Conservation (phyloP, 306 rosid genomes). For the Morella rubra region DNA sequence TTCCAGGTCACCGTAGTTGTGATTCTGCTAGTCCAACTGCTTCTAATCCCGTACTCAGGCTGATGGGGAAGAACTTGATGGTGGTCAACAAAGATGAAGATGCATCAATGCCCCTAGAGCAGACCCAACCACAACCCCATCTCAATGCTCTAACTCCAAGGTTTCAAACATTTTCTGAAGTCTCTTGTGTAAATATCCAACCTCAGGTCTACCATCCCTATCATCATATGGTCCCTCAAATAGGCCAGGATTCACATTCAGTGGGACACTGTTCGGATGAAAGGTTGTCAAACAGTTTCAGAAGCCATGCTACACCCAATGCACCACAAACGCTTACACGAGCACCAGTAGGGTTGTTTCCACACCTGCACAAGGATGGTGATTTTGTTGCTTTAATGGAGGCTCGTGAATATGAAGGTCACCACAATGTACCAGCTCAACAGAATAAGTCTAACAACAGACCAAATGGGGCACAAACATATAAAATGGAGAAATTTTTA, state of each 20-base stretch:
- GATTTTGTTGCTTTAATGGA: conserved; percentile 24
- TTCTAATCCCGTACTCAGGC: conserved; percentile 51
- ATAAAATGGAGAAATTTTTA: conserved; percentile 15
- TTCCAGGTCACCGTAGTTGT: conserved; percentile 23
- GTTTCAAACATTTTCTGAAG: conserved; percentile 29
- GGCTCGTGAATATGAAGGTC: conserved; percentile 28
- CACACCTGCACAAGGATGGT: conserved; percentile 31
- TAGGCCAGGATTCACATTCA: conserved; percentile 30
- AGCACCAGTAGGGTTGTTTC: conserved; percentile 28
- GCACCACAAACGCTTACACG: conserved; percentile 15
- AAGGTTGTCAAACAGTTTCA: conserved; percentile 20
- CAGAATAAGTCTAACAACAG: conserved; percentile 19
- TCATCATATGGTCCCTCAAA: conserved; percentile 30
- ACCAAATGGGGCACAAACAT: conserved; percentile 23
- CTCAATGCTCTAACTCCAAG: conserved; percentile 25
- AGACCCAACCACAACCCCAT: conserved; percentile 30
- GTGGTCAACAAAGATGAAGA: conserved; percentile 56
- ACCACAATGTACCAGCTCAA: conserved; percentile 22
- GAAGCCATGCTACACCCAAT: conserved; percentile 17
- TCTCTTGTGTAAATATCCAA: conserved; percentile 27
- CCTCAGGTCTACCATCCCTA: conserved; percentile 30
- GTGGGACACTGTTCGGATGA: conserved; percentile 31
- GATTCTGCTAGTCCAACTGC: conserved; percentile 50
- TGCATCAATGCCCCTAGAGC: conserved; percentile 30
- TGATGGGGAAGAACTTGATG: conserved; percentile 72